Evolutionary conservation across 2,329 filamentous ascomycete genomes (phyloP).

Genomic region (Aspergillus ustus): DNA sequence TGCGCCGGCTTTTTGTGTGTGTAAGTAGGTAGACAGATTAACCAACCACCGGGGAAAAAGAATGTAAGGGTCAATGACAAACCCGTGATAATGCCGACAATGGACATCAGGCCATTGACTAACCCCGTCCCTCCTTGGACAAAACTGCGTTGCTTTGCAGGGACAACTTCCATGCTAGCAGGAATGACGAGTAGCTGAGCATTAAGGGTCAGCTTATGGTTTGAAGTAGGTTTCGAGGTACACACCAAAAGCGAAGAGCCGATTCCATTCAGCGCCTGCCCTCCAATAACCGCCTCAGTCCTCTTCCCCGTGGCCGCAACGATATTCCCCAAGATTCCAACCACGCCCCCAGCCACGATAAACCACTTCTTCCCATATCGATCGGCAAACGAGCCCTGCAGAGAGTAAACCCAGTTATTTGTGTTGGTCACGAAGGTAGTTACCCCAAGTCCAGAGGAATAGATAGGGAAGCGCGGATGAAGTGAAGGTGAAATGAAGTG

Average conservation of each 20-base stretch:
- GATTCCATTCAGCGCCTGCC: no score
- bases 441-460: no score
- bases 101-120: no score
- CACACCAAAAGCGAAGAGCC: no score
- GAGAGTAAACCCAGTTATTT: neutral
- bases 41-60: no score
- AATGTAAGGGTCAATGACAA: neutral
- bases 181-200: neutral
- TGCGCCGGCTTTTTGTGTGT: neutral
- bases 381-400: neutral
- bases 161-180: neutral
- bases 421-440: neutral
- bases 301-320: neutral
- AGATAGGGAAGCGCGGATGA: no score
- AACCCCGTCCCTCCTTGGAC: no score
- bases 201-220: neutral
- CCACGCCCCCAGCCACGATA: neutral
- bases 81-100: no score
- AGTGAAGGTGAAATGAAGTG: no score
- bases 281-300: neutral
- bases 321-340: neutral
- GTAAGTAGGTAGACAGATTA: no score
- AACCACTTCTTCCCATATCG: slow-evolving; percentile 1
- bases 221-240: no score
- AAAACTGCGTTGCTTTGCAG: neutral